Base-by-base conservation (phyloP, 192 early-diverging fungal genomes). In the Backusella parvicylindrica region DNA sequence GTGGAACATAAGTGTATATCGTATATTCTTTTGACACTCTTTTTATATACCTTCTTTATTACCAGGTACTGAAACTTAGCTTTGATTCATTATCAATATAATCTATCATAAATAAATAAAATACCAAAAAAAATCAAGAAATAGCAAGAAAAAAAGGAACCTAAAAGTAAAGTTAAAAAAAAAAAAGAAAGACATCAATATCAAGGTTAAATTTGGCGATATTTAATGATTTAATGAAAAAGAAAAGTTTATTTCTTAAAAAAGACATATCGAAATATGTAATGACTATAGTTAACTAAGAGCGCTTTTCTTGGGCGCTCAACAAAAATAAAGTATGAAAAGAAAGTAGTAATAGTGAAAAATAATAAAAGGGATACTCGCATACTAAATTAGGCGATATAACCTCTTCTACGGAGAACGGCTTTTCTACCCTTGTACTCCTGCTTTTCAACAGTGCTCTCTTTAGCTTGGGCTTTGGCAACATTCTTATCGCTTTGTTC, bases 351-450 rank as follows among this genome's bases (percentile, higher is more conserved):
- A 60, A 28, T 26, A 11, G 26, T 60, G 21, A 60, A 60, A 60
- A 28, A 60, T 60, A 28, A 26, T 60, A 28, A 60, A 60, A 60
- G 12, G 53, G 7, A 60, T 28, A 13, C 9, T 60, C 53, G 53
- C 23, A 60, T 60, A 60, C 53, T 60, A 60, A 60, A 60, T 60
- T 60, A 60, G 53, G 53, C 53, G 53, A 60, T 60, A 9, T 60
- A 60, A 28, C 53, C 53, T 60, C 53, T 60, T 60, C 53, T 60
- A 28, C 53, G 53, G 28, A 60, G 53, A 23, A 60, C 53, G 28
- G 53, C 53, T 60, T 60, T 60, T 60, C 53, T 60, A 28, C 53
- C 53, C 53, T 60, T 60, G 53, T 60, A 60, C 53, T 60, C 53
- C 53, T 60, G 53, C 53, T 60, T 60, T 60, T 60, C 53, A 60